Evolutionary conservation across 805 yeast genomes (phyloP), one percentile per base, ranked within the genome.

Genomic region (Sugiyamaella qingdaonensis): DNA sequence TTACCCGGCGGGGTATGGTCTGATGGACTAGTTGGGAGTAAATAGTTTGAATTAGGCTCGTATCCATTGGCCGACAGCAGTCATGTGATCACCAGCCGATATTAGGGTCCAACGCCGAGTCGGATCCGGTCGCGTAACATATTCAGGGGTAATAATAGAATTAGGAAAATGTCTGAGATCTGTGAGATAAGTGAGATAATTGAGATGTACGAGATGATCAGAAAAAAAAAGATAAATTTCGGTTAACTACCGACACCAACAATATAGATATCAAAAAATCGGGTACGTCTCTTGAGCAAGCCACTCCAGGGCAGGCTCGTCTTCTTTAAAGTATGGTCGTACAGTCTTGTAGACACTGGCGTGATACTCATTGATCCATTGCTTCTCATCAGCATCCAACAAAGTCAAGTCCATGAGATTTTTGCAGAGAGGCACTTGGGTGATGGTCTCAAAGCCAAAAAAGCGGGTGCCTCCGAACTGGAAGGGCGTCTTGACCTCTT

Each of bases 351-450:
- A 79, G 18, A 90, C 77, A 31, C 65, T 66, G 9, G 65, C 61
- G 66, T 91, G 90, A 65, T 86, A 90, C 1, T 64, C 61, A 64
- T 94, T 83, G 55, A 94, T 73, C 84, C 89, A 84, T 1, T 66
- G 60, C 53, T 76, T 76, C 68, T 92, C 97, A 14, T 80, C 84
- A 0, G 58, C 55, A 1, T 79, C 75, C 60, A 92, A 74, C 64
- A 88, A 59, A 4, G 62, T 58, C 7, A 61, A 66, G 64, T 90
- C 88, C 54, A 91, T 89, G 64, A 92, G 76, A 48, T 79, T 82
- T 58, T 76, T 76, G 67, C 96, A 88, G 68, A 86, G 86, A 16
- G 99, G 99, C 87, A 69, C 75, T 60, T 83, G 68, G 0, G 98
- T 92, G 49, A 89, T 72, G 59, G 95, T 89, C 56, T 88, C 95